Evolutionary conservation across 2,329 filamentous ascomycete genomes (phyloP).

Genomic region (Mollisiaceae sp.): DNA sequence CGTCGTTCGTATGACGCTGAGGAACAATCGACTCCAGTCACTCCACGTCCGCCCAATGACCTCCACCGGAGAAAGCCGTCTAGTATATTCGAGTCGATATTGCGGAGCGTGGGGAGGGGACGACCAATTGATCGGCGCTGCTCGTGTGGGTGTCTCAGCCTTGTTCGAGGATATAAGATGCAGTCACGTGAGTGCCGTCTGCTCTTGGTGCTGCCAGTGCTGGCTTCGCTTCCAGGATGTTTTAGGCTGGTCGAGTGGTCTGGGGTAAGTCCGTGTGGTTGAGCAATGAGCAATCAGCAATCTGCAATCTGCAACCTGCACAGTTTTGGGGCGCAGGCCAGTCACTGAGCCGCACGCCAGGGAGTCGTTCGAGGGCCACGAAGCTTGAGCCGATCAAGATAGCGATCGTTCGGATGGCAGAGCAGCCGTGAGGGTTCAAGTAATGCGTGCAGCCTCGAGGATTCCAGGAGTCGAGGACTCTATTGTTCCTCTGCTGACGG

Average conservation of each 20-base stretch:
- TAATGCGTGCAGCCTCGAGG: slow-evolving; percentile 9
- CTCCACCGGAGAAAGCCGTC: neutral
- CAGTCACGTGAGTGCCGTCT: neutral
- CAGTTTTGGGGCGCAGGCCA: slow-evolving; percentile 16
- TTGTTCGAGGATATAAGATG: neutral
- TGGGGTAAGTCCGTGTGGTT: neutral
- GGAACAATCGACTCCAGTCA: neutral
- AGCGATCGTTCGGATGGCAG: slow-evolving; percentile 17
- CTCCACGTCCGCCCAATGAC: neutral
- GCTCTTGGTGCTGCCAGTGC: neutral
- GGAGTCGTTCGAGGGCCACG: slow-evolving; percentile 9
- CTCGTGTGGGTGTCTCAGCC: neutral
- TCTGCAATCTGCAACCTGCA: slow-evolving; percentile 8
- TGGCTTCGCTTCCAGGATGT: neutral
- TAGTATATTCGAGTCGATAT: neutral
- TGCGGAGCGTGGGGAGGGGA: neutral
- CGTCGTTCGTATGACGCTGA: neutral
- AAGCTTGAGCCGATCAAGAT: slow-evolving; percentile 5
- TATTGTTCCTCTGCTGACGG: neutral
- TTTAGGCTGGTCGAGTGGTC: slow-evolving; percentile 1
- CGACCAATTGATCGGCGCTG: neutral
- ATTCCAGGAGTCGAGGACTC: neutral
- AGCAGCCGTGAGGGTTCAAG: slow-evolving; percentile 10
- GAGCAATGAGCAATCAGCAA: no score
- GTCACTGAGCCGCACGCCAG: slow-evolving; percentile 5